Percentiles rank a stretch among this genome's conserved stretches.
phyloP scores from a whole-genome alignment of 371 early-diverging fungal genomes.

The Circinella umbellata region DNA sequence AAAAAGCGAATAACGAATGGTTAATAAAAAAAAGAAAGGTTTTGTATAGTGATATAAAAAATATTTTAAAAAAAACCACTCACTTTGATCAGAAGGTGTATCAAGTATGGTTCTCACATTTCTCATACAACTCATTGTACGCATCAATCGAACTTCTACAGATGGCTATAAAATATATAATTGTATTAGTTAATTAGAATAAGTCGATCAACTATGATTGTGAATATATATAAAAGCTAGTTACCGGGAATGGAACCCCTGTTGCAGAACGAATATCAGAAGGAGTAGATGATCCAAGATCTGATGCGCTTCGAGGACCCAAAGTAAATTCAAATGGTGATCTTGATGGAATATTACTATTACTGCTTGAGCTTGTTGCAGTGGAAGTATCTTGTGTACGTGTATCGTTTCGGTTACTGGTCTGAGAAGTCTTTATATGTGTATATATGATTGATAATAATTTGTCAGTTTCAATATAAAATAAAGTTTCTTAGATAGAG shows the following conservation, averaged over 20 bases:
- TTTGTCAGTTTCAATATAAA: too few relatives aligned
- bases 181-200: too few relatives aligned
- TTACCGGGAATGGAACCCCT: constrained; percentile 1
- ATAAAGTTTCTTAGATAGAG: not conserved
- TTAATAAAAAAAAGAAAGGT: not conserved
- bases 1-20: not conserved
- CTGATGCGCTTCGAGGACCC: constrained; percentile 7
- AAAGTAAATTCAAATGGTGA: constrained; percentile 7
- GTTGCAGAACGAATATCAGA: constrained; percentile 6
- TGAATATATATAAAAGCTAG: not conserved
- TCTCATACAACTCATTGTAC: constrained; percentile 48
- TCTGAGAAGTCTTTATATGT: not conserved
- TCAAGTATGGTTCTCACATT: constrained; percentile 49
- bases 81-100: constrained; percentile 33
- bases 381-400: not conserved
- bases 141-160: constrained; percentile 48
- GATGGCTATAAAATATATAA: constrained; percentile 29
- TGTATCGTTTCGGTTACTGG: not conserved
- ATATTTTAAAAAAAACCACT: not conserved
- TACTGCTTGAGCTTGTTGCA: not conserved
- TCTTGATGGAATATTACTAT: not conserved
- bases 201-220: too few relatives aligned
- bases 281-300: not conserved
- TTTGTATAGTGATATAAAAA: not conserved
- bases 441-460: too few relatives aligned